Percentiles rank a stretch among this genome's conserved stretches.
These are phyloP conservation scores for Ziziphus jujuba DNA, from an alignment of 306 rosid species.

Conservation along the genomic window DNA sequence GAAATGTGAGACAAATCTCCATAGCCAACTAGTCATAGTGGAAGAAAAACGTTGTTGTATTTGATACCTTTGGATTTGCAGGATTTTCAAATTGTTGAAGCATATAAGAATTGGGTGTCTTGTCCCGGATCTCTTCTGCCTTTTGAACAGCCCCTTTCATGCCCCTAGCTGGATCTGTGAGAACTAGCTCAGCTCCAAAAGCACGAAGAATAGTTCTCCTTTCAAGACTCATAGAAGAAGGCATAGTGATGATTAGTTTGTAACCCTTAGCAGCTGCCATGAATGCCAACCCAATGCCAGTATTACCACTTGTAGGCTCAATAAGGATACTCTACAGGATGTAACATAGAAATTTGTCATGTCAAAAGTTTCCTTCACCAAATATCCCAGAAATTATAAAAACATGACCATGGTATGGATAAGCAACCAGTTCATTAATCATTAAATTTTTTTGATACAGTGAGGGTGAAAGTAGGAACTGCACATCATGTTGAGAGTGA, in stretches of 20 bases:
- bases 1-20: constrained; percentile 11
- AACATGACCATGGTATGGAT: background rate
- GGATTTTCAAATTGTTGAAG: constrained; percentile 95
- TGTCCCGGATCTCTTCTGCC: constrained; percentile 75
- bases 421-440: background rate
- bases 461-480: background rate
- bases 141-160: constrained; percentile 88
- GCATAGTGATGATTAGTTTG: constrained; percentile 80
- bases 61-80: constrained; percentile 78
- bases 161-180: constrained; percentile 87
- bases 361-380: constrained; percentile 13
- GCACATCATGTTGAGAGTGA: background rate
- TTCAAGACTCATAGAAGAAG: constrained; percentile 90
- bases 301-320: constrained; percentile 92
- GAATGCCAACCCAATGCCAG: constrained; percentile 92
- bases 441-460: background rate
- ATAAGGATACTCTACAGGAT: constrained; percentile 66
- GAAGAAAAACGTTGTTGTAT: constrained; percentile 9
- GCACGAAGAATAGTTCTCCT: constrained; percentile 83
- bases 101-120: constrained; percentile 74
- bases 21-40: constrained; percentile 6
- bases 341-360: constrained; percentile 18
- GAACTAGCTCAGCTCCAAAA: constrained; percentile 87
- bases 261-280: constrained; percentile 95
- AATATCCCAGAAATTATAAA: background rate